phyloP scores from a whole-genome alignment of 73 alveolate genomes.

The Tetrahymena borealis region DNA sequence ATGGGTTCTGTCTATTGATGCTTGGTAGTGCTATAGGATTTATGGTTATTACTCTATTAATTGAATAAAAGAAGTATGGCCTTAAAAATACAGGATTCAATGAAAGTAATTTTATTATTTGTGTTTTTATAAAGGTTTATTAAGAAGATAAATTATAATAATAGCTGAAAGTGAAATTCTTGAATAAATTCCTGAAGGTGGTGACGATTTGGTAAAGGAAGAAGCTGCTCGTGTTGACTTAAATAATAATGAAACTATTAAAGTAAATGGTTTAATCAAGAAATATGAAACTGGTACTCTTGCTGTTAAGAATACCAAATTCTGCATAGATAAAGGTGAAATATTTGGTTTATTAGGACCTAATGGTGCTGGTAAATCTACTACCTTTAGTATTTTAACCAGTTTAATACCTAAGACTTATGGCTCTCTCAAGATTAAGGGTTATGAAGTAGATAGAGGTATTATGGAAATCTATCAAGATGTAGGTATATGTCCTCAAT shows the following conservation, averaged over 20 bases:
- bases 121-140: neutral
- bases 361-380: constrained; percentile 84
- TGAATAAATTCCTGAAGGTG: neutral
- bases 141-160: neutral
- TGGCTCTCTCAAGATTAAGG: constrained; percentile 37
- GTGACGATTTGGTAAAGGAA: constrained; percentile 13
- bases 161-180: neutral
- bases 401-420: constrained; percentile 36
- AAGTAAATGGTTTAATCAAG: constrained; percentile 36
- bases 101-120: neutral
- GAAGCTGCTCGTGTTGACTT: constrained; percentile 4
- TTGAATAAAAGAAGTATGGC: neutral
- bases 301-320: constrained; percentile 60
- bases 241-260: constrained; percentile 13
- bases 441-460: constrained; percentile 26
- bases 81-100: neutral
- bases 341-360: constrained; percentile 80
- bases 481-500: constrained; percentile 62
- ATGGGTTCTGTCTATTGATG: neutral
- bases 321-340: constrained; percentile 55
- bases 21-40: neutral
- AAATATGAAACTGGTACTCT: constrained; percentile 40
- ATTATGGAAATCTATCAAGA: constrained; percentile 33
- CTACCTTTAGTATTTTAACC: constrained; percentile 67
- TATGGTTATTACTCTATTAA: neutral